Evolutionary conservation across 768 basidiomycete genomes (phyloP).

Genomic region (Hemileccinum impolitum): DNA sequence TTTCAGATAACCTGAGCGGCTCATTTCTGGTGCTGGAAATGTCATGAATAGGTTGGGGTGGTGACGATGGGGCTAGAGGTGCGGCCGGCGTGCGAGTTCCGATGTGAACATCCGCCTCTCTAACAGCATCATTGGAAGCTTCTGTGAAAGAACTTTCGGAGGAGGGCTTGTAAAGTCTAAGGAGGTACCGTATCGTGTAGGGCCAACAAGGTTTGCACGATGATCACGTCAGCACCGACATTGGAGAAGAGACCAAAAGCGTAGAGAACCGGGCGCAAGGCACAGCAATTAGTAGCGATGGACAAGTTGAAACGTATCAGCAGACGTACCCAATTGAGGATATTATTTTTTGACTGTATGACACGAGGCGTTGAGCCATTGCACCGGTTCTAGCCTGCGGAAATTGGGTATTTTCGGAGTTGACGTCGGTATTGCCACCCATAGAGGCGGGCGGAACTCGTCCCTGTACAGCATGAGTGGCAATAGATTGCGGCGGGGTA

Average conservation of each 20-base stretch:
- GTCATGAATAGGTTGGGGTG: slow-evolving; percentile 1
- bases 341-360: slow-evolving; percentile 46
- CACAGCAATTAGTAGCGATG: slow-evolving; percentile 27
- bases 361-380: slow-evolving; percentile 47
- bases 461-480: slow-evolving; percentile 10
- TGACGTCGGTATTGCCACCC: slow-evolving; percentile 30
- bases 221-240: slow-evolving; percentile 25
- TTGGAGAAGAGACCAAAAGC: slow-evolving; percentile 18
- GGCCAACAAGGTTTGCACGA: slow-evolving; percentile 20
- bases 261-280: slow-evolving; percentile 18
- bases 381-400: slow-evolving; percentile 26
- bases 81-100: slow-evolving; percentile 7
- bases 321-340: slow-evolving; percentile 44
- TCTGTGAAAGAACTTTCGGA: slow-evolving; percentile 14
- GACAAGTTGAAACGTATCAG: slow-evolving; percentile 14
- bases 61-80: neutral
- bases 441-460: slow-evolving; percentile 18
- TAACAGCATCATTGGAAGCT: slow-evolving; percentile 10
- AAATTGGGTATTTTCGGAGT: slow-evolving; percentile 17
- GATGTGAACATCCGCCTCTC: slow-evolving; percentile 1
- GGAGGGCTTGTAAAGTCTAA: slow-evolving; percentile 30
- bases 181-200: slow-evolving; percentile 7
- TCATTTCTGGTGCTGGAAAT: neutral
- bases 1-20: slow-evolving; percentile 47
- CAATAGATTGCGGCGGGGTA: slow-evolving; percentile 12